phyloP scores from a whole-genome alignment of 2,329 filamentous ascomycete species.

The Talaromyces marneffei region DNA sequence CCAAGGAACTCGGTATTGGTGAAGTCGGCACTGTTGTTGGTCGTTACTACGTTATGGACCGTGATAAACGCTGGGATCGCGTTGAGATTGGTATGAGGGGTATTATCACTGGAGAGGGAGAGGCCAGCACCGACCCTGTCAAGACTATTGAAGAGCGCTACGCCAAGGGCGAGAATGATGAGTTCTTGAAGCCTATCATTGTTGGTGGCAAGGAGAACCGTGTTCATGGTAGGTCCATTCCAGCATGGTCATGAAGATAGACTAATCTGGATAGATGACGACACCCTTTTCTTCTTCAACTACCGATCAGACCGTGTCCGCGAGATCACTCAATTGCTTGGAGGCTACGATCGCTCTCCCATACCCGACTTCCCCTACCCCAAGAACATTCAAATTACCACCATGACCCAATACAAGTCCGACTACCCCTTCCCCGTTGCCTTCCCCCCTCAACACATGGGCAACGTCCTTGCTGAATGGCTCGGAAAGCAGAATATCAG shows the following conservation, averaged over 20 bases:
- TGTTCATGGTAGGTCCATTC: constrained; percentile 63
- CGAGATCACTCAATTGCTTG: constrained; percentile 90
- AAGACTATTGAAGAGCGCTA: constrained; percentile 84
- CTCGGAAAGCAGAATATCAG: constrained; percentile 80
- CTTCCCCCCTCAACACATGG: constrained; percentile 93
- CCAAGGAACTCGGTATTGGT: constrained; percentile 77
- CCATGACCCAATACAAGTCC: constrained; percentile 97
- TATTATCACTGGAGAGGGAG: constrained; percentile 77
- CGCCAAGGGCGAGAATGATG: constrained; percentile 80
- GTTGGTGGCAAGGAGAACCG: constrained; percentile 79
- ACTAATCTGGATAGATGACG: constrained; percentile 58
- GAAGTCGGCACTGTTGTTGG: constrained; percentile 90
- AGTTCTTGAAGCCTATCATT: constrained; percentile 98
- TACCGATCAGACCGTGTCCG: constrained; percentile 97
- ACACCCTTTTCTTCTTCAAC: constrained; percentile 99
- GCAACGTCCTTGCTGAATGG: constrained; percentile 97
- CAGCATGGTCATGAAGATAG: neutral
- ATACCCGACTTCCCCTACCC: constrained; percentile 89
- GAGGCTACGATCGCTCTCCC: constrained; percentile 85
- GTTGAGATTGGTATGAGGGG: constrained; percentile 86
- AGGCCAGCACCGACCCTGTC: constrained; percentile 76
- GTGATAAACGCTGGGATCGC: constrained; percentile 98
- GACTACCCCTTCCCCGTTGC: constrained; percentile 90
- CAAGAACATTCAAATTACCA: constrained; percentile 78
- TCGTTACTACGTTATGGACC: constrained; percentile 98